Base-by-base conservation (phyloP, 306 rosid species). In the Casuarina cunninghamiana region DNA sequence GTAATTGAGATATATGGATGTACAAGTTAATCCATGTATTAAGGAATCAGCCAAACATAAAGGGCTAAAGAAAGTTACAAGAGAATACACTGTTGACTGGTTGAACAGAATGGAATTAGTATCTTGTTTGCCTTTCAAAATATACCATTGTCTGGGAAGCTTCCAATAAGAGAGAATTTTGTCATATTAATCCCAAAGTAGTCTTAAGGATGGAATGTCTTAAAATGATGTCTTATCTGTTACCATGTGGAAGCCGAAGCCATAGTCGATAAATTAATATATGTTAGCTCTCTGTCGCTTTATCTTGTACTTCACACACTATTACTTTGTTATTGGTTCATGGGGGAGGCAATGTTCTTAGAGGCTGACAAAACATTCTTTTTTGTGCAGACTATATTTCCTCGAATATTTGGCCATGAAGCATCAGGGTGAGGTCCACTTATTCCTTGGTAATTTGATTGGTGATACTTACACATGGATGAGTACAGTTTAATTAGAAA, bases 321-420 rank as follows among this genome's bases (percentile, higher is more conserved):
- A 62, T 3, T 63, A 39, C 44, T 63, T 13, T 37, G 69, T 54
- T 54, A 16, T 53, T 53, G 15, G 60, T 17, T 53, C 32, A 26
- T 53, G 68, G 44, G 41, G 13, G 17, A 61, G 6, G 44, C n/a
- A 53, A 53, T 53, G 26, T 38, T 62, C 19, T 62, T 3, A 41
- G 13, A 16, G 49, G 76, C 74, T 85, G 6, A 84, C 60, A 61
- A 1, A 71, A 75, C 21, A 71, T 81, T 39, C 60, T 81, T 81
- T 38, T 66, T 51, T 79, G 17, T 92, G 94, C 91, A 94, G 97
- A 80, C 89, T 78, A 90, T 94, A 63, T 94, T 94, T 85, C 98
- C 98, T 82, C 97, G 97, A 73, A 90, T 94, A 79, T 92, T 94
- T 82, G 98, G 98, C 78, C 98, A 92, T 71, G 98, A 94, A 88